Evolutionary conservation across 305 asterid species (phyloP).

Genomic region (Stenogyne calaminthoides): DNA sequence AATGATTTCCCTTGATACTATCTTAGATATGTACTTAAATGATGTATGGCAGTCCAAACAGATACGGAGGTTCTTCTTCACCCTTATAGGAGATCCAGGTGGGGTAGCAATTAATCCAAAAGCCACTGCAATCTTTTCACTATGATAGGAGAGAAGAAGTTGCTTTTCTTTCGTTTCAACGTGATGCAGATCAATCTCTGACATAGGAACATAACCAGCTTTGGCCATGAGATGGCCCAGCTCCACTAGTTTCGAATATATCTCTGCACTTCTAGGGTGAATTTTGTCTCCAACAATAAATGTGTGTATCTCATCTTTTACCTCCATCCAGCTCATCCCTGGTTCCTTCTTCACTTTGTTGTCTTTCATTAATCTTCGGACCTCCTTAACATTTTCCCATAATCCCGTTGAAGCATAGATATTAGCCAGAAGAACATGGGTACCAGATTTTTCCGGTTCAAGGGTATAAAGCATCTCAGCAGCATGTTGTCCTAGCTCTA

Average conservation of each 20-base stretch:
- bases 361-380: constrained; percentile 67
- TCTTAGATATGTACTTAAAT: constrained; percentile 76
- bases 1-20: constrained; percentile 71
- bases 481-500: constrained; percentile 72
- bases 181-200: constrained; percentile 72
- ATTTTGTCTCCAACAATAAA: constrained; percentile 78
- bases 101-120: constrained; percentile 76
- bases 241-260: constrained; percentile 75
- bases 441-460: constrained; percentile 82
- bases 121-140: constrained; percentile 92
- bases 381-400: constrained; percentile 69
- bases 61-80: constrained; percentile 83
- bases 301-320: constrained; percentile 64
- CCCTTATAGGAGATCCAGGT: constrained; percentile 75
- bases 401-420: constrained; percentile 76
- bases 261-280: constrained; percentile 61
- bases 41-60: constrained; percentile 90
- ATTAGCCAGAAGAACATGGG: constrained; percentile 80
- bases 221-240: constrained; percentile 60
- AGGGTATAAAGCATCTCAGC: constrained; percentile 64
- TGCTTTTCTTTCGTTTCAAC: constrained; percentile 70
- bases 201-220: constrained; percentile 77
- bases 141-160: constrained; percentile 68
- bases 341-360: constrained; percentile 87
- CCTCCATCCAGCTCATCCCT: constrained; percentile 94